Evolutionary conservation across 768 basidiomycete genomes (phyloP), one percentile per base, ranked within the genome.

Genomic region (Rhizopogon roseolus): DNA sequence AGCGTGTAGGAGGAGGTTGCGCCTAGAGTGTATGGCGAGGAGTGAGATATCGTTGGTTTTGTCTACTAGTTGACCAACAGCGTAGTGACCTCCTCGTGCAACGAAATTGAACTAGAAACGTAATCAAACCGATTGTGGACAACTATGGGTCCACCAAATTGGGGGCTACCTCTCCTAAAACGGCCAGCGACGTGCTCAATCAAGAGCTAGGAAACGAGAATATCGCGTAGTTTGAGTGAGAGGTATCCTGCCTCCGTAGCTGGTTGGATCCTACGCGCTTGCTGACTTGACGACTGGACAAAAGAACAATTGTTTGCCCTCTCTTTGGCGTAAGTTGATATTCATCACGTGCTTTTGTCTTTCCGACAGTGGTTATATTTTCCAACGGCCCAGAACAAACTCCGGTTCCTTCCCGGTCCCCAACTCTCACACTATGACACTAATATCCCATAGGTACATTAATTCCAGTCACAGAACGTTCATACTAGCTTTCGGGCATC

Each of bases 401-500:
- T 22, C 22, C 22, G 22, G 22, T 22, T 22, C 22, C 22, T 22
- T 22, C 22, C 22, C 22, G 3, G 22, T 22, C 22, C 3, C 22
- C 22, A 3, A 22, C 22, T 22, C 22, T 22, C 22, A 22, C 28
- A 36, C 11, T 5, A 36, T 36, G 34, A 13, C 34, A 36, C 11
- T 4, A 11, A 36, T 36, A 36, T 36, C 13, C 34, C 5, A 13
- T 36, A 3, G n/a, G n/a, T n/a, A 34, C 11, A 34, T 4, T 4
- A 34, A 13, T 34, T 10, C 8, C 34, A 13, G 34, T 34, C 34
- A 34, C 25, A 76, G 84, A 56, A 80, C 76, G 0, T 85, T 91
- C 62, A 79, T 80, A 11, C 75, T 98, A 41, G 96, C 93, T 41
- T 95, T 9, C 81, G 96, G 38, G 82, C 82, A 40, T 94, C 92